Percentiles rank a stretch among this genome's conserved stretches.
phyloP scores from a whole-genome alignment of 805 yeast species.

The Candida maesae region DNA sequence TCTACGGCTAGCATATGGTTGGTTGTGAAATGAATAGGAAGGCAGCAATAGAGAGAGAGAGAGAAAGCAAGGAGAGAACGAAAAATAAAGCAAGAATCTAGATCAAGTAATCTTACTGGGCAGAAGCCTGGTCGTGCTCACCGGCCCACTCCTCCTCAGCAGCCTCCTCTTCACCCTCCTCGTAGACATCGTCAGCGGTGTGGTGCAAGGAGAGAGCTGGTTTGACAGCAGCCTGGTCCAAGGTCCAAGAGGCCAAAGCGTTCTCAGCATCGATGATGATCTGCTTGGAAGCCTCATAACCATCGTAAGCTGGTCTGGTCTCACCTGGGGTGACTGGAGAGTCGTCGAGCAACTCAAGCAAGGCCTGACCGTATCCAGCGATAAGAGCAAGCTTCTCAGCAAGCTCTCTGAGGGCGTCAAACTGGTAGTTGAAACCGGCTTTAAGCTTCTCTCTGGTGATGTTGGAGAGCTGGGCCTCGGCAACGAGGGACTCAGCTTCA shows the following conservation, averaged over 20 bases:
- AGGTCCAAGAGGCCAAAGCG: slow-evolving; percentile 94
- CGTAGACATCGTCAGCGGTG: slow-evolving; percentile 59
- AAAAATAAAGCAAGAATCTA: not conserved
- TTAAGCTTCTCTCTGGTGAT: slow-evolving; percentile 97
- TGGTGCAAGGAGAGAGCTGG: slow-evolving; percentile 87
- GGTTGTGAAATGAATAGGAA: too few relatives aligned
- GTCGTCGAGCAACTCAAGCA: slow-evolving; percentile 93
- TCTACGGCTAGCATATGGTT: not conserved
- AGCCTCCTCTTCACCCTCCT: slow-evolving; percentile 39
- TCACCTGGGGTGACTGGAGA: slow-evolving; percentile 99
- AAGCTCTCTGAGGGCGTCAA: slow-evolving; percentile 91
- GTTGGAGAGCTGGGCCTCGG: slow-evolving; percentile 97
- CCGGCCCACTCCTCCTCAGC: slow-evolving; percentile 35
- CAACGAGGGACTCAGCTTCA: slow-evolving; percentile 97
- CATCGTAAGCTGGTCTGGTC: slow-evolving; percentile 97
- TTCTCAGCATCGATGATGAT: slow-evolving; percentile 95
- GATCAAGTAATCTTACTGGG: slow-evolving; percentile 4
- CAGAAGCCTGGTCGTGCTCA: slow-evolving; percentile 19
- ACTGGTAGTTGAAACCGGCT: slow-evolving; percentile 96
- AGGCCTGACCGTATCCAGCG: slow-evolving; percentile 98
- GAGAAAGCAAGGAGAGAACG: not conserved
- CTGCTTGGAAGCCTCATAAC: slow-evolving; percentile 97
- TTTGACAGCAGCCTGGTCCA: slow-evolving; percentile 91
- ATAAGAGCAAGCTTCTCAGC: slow-evolving; percentile 94
- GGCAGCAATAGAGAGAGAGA: not conserved